Evolutionary conservation across 2,329 filamentous ascomycete genomes (phyloP).

Genomic region (Monosporascus sp.): DNA sequence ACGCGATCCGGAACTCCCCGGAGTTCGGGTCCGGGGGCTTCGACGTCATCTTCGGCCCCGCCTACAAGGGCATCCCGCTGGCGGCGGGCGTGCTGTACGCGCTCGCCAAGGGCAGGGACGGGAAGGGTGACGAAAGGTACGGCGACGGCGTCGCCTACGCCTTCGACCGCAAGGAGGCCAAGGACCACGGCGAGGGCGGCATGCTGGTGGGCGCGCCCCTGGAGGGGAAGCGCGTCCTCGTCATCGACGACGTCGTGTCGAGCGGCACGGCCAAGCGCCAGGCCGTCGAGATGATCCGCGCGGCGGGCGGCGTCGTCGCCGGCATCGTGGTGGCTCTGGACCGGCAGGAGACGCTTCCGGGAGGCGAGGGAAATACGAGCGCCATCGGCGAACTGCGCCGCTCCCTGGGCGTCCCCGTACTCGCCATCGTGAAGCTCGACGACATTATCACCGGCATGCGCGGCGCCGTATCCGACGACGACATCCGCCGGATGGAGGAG

Average conservation of each 20-base stretch:
- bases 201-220: constrained; percentile 84
- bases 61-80: constrained; percentile 97
- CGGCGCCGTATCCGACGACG: constrained; percentile 54
- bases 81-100: constrained; percentile 71
- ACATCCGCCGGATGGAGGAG: constrained; percentile 64
- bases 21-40: constrained; percentile 46
- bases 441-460: constrained; percentile 72
- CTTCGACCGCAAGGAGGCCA: constrained; percentile 95
- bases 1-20: constrained; percentile 42
- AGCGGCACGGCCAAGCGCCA: constrained; percentile 92
- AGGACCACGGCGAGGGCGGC: constrained; percentile 92
- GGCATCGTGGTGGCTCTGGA: constrained; percentile 88
- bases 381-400: constrained; percentile 81
- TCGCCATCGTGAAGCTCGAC: constrained; percentile 76
- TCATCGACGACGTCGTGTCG: constrained; percentile 96
- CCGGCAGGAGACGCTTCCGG: constrained; percentile 75
- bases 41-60: constrained; percentile 87
- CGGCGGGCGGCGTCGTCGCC: constrained; percentile 77
- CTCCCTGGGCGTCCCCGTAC: constrained; percentile 77
- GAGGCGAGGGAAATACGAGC: constrained; percentile 62
- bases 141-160: constrained; percentile 55
- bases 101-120: constrained; percentile 3
- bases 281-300: constrained; percentile 81
- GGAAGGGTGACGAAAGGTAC: no score
- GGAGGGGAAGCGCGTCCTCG: constrained; percentile 78